Base-by-base conservation (phyloP, 805 yeast genomes). In the Wickerhamiella shivajii region DNA sequence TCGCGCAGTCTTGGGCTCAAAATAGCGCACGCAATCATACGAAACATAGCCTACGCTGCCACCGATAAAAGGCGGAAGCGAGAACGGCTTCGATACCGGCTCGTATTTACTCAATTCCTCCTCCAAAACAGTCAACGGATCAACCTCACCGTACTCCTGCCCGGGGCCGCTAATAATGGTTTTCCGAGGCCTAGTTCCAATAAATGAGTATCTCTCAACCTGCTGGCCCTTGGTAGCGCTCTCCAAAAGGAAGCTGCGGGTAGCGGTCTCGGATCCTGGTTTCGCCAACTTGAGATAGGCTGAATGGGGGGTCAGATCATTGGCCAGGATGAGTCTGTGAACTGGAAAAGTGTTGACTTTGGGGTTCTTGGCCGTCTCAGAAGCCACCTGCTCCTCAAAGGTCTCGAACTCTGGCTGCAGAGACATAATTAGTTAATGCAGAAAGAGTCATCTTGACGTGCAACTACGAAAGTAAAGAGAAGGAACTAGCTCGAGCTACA, bases 1-100 rank as follows among this genome's bases (percentile, higher is more conserved):
- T 43, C 80, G 69, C 39, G 66, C 67, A 1, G 97, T 87, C 45
- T 67, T 75, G 39, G 99, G 99, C 59, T 90, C 99, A 45, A 90
- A 90, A 57, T 90, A 90, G 53, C 83, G 79, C 50, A 90, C 78
- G 62, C 99, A 90, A 56, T 90, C 99, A 50, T 90, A 90, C 1
- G 96, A 81, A 27, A 90, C 74, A 52, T 84, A 90, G 2, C 99
- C 99, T 35, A 87, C 68, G 5, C 97, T 97, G 42, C 99, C 99
- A 38, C 99, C 98, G 46, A 85, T 75, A 38, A 84, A 60, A 42
- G 67, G 70, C 10, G 94, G 57, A 81, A 47, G 41, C 31, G 85
- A 61, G 26, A 93, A 92, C 0, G 93, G 92, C 32, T 81, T 59
- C 45, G 69, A 73, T 2, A 85, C 81, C 49, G 80, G 83, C 36